Evolutionary conservation across 192 early-diverging fungal species (phyloP).

Genomic region (Rhizophagus prolifer): DNA sequence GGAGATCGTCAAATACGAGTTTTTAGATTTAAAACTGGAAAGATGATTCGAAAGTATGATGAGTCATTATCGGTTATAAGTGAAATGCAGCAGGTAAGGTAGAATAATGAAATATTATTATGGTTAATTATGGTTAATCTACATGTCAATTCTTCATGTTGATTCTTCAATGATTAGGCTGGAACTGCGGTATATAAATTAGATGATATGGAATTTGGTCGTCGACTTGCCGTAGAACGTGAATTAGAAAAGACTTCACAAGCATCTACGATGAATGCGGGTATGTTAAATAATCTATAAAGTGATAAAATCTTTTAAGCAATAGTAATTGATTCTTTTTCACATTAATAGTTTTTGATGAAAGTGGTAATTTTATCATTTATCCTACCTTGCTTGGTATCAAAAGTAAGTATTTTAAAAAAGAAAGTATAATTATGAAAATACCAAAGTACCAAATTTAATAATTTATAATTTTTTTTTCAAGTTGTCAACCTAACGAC

Average conservation of each 20-base stretch:
- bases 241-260: constrained; percentile 80
- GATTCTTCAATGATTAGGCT: constrained; percentile 43
- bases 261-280: constrained; percentile 63
- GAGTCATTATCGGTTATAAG: constrained; percentile 79
- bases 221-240: constrained; percentile 83
- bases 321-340: constrained; percentile 15
- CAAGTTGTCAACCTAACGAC: constrained; percentile 77
- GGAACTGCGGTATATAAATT: constrained; percentile 73
- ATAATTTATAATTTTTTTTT: background rate
- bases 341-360: constrained; percentile 76
- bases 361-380: constrained; percentile 83
- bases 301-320: background rate
- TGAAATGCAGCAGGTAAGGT: constrained; percentile 79
- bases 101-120: background rate
- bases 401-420: constrained; percentile 66
- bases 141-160: no score
- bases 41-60: constrained; percentile 87
- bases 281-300: constrained; percentile 35
- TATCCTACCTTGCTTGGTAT: constrained; percentile 94
- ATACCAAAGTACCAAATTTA: no score
- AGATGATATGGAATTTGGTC: constrained; percentile 99
- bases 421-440: no score
- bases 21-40: constrained; percentile 81
- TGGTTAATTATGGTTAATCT: no score
- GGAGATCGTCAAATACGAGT: constrained; percentile 83